Conservation (phyloP, 805 yeast species). For the baker's yeast (Saccharomyces cerevisiae) region DNA sequence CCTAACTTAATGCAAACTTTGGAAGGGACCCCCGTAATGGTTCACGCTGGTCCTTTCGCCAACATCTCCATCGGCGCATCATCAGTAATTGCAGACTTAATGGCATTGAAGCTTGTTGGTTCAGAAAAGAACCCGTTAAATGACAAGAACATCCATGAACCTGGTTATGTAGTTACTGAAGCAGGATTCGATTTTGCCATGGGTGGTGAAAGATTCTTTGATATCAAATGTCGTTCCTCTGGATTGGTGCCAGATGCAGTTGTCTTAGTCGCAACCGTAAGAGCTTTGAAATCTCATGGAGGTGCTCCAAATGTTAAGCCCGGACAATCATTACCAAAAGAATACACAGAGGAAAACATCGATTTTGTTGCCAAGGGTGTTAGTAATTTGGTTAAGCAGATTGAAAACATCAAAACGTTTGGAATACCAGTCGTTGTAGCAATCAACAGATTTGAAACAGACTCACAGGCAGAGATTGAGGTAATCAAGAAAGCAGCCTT, state of each 20-base stretch:
- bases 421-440: conserved; percentile 94
- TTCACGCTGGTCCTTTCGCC: conserved; percentile 97
- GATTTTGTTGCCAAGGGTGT: conserved; percentile 73
- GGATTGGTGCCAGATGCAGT: conserved; percentile 84
- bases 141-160: conserved; percentile 25
- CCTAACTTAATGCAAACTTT: conserved; percentile 95
- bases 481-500: conserved; percentile 72
- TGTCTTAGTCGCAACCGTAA: conserved; percentile 89
- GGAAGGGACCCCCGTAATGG: conserved; percentile 95
- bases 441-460: conserved; percentile 78
- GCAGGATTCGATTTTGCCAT: conserved; percentile 98
- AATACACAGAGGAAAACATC: conserved; percentile 71
- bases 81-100: conserved; percentile 85
- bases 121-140: conserved; percentile 34
- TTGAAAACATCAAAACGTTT: conserved; percentile 71
- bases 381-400: conserved; percentile 84
- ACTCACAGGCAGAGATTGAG: conserved; percentile 70
- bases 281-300: conserved; percentile 95
- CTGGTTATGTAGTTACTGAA: conserved; percentile 90
- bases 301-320: conserved; percentile 97
- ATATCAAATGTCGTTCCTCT: conserved; percentile 89
- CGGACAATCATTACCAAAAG: conserved; percentile 78
- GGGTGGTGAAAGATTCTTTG: conserved; percentile 97
- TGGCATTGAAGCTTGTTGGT: conserved; percentile 87
- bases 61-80: conserved; percentile 96